These are phyloP conservation scores for Ceratobasidium sp. DNA, from an alignment of 1,284 basidiomycete species.

Conservation along the genomic window DNA sequence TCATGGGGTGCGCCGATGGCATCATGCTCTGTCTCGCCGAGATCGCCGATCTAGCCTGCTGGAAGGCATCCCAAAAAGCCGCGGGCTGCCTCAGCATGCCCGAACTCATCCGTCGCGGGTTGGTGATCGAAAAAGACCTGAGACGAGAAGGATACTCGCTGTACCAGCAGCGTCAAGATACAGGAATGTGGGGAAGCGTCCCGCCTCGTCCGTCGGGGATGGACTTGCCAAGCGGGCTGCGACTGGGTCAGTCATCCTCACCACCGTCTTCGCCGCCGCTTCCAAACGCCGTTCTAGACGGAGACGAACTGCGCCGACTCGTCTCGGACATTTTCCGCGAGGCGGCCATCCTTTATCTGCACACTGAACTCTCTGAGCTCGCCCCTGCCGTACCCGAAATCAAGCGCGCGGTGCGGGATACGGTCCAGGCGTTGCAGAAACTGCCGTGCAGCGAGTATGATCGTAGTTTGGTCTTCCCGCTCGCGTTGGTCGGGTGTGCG, in stretches of 20 bases:
- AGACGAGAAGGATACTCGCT: constrained; percentile 15
- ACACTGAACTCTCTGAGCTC: constrained; percentile 71
- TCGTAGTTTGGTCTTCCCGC: constrained; percentile 70
- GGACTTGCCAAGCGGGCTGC: constrained; percentile 1
- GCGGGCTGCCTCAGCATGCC: constrained; percentile 69
- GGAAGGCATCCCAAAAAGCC: constrained; percentile 68
- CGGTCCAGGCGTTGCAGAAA: constrained; percentile 61
- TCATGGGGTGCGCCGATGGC: constrained; percentile 75
- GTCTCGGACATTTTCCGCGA: constrained; percentile 70
- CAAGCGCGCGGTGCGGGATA: constrained; percentile 47
- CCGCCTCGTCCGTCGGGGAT: constrained; percentile 17
- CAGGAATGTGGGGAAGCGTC: constrained; percentile 16
- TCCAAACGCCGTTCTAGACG: constrained; percentile 14
- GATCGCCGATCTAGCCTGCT: constrained; percentile 71
- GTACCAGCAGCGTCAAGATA: background rate
- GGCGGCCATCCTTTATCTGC: constrained; percentile 69
- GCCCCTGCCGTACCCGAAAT: constrained; percentile 78
- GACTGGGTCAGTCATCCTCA: constrained; percentile 8
- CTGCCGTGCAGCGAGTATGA: constrained; percentile 52
- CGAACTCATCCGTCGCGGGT: constrained; percentile 59
- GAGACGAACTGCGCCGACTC: constrained; percentile 49
- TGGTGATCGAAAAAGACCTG: constrained; percentile 39
- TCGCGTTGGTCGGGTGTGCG: constrained; percentile 73
- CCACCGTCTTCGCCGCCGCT: constrained; percentile 37
- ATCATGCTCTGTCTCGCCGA: constrained; percentile 77